Evolutionary conservation across 305 asterid species (phyloP), one percentile per base, ranked within the genome.

Genomic region (Petunia hybrid): DNA sequence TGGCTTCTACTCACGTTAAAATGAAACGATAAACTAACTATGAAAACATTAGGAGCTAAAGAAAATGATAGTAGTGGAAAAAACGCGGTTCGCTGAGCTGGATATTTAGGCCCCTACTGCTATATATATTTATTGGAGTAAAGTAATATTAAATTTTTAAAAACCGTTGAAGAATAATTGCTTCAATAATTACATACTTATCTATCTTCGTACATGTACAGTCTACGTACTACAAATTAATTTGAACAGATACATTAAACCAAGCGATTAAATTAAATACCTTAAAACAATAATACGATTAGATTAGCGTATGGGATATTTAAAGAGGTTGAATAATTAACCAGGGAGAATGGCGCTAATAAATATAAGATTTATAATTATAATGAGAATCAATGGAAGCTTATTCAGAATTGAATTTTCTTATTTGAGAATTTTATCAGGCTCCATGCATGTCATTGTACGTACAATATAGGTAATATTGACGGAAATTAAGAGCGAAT

Each of bases 21-120:
- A 73, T 35, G 35, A 74, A 13, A 45, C 10, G 3, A 14, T 53
- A 74, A 71, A 31, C 5, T 74, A 14, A 6, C 36, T 45, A 51
- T 53, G 6, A 73, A 51, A 41, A 14, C 59, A 70, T 45, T 22
- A 69, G 22, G 3, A 35, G 22, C 61, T 53, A 36, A 1, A 51
- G 79, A 55, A 38, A 74, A 53, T 74, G 65, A 55, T 55, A 53
- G 64, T 74, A 74, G 55, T 74, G 79, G 79, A 2, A n/a, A 36
- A 53, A 74, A 74, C 79, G 79, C 79, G 79, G 65, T 74, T 74
- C 64, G 8, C 7, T 74, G 46, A 74, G 79, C 79, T 74, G 79
- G 64, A 74, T 46, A 73, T 73, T 70, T 74, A 45, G 78, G 4
- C 8, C 78, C 78, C 45, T 1, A 71, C 61, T 71, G 77, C 57